phyloP scores from a whole-genome alignment of 805 yeast species.

The Wickerhamomyces bovis region DNA sequence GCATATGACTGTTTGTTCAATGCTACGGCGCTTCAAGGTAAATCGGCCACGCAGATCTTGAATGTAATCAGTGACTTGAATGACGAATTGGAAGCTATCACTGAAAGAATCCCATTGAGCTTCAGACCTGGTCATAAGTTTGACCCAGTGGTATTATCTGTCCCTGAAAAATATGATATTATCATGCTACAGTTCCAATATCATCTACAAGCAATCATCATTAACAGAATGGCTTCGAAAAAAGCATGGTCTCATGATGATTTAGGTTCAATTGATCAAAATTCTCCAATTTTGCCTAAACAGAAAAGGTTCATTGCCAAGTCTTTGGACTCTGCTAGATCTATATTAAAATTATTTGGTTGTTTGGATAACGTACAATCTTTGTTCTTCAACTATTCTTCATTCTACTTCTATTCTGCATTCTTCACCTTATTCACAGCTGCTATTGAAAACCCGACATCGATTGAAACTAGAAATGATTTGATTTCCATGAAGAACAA shows the following conservation, averaged over 20 bases:
- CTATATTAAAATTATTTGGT: constrained; percentile 7
- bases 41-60: constrained; percentile 13
- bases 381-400: constrained; percentile 10
- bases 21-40: constrained; percentile 15
- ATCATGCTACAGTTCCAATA: constrained; percentile 17
- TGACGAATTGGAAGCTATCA: constrained; percentile 11
- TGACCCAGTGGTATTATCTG: neutral
- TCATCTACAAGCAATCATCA: constrained; percentile 14
- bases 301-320: constrained; percentile 15
- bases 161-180: constrained; percentile 3
- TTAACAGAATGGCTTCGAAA: constrained; percentile 24
- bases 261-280: constrained; percentile 4
- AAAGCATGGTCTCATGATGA: constrained; percentile 21
- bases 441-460: constrained; percentile 17
- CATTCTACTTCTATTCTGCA: constrained; percentile 19
- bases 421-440: constrained; percentile 22
- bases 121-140: constrained; percentile 12
- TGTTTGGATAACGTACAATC: constrained; percentile 4
- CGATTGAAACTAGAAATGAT: constrained; percentile 10
- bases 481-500: constrained; percentile 9
- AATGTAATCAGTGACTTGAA: constrained; percentile 14
- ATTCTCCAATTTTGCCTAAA: constrained; percentile 5
- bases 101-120: constrained; percentile 6
- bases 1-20: constrained; percentile 16
- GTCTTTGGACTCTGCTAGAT: constrained; percentile 19